Conservation (phyloP, 345 rosid genomes). For the Eucalyptus brandiana region DNA sequence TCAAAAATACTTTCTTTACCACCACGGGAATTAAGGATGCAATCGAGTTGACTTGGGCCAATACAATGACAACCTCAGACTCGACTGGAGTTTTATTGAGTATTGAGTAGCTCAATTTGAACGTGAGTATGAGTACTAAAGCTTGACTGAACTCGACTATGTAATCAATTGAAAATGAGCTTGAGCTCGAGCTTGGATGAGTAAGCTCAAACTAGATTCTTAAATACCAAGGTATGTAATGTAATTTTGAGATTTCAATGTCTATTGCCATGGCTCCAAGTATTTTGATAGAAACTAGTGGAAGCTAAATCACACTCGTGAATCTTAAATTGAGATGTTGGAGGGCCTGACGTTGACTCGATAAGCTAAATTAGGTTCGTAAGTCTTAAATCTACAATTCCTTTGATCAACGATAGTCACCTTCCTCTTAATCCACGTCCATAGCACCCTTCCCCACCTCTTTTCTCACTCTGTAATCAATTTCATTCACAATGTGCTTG, state of each 20-base stretch:
- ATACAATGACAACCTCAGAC: background rate
- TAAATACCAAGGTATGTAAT: background rate
- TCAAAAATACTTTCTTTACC: background rate
- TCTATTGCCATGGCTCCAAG: accelerated
- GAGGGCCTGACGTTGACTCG: background rate
- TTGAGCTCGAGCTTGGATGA: background rate
- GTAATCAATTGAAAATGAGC: background rate
- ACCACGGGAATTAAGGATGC: background rate
- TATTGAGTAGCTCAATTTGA: background rate
- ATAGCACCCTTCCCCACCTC: background rate
- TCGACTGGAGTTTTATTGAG: background rate
- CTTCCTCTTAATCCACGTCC: background rate
- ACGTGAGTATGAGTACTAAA: background rate
- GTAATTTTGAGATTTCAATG: background rate
- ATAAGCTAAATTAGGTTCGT: too few relatives aligned
- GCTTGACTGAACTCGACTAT: background rate
- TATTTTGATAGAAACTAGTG: background rate
- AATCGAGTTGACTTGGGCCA: background rate
- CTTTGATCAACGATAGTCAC: too few relatives aligned
- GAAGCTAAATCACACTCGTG: background rate
- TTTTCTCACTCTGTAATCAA: background rate
- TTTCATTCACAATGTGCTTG: background rate
- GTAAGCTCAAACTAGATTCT: background rate
- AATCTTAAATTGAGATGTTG: background rate
- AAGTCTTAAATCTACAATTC: too few relatives aligned